Base-by-base conservation (phyloP, 352 stramenopile genomes). In the Aphanomyces euteiches region DNA sequence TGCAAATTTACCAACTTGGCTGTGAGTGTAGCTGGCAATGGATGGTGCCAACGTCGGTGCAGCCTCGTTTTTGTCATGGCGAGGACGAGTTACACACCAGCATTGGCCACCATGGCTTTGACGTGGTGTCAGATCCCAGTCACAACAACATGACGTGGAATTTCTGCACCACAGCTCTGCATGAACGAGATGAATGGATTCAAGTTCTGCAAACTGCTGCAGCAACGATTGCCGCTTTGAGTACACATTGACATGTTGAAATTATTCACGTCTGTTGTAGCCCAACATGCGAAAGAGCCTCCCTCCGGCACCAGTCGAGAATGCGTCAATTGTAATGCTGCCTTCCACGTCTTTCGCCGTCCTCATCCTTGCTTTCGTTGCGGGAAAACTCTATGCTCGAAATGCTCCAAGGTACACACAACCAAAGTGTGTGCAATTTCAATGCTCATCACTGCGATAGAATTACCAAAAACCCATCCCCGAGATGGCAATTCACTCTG, bases 341-440 rank as follows among this genome's bases (percentile, higher is more conserved):
- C 78, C 41, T 95, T 95, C 74, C 93, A 95, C 75, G 77, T 95
- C 13, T 92, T 92, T 53, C 83, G 85, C 39, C 83, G 87, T 2
- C 85, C 87, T 13, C 85, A 95, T 67, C 83, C 84, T 48, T 95
- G 87, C 77, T 90, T 93, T 67, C 85, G 87, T 34, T 95, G 87
- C 64, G 87, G 81, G 12, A 90, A 92, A 57, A 92, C 85, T 81
- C 90, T 95, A 72, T 95, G 87, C 57, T 76, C 72, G 47, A 95
- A 95, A 73, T 93, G 87, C 73, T 88, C 87, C 21, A 70, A 70
- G 64, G 64, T 70, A 67, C 7, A 34, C 5, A 47, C 28, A 38
- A 63, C 8, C 50, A 6, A 12, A 6, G n/a, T 37, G 36, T 41
- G 54, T 7, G 10, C 17, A n/a, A 10, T 17, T 60, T 43, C 10